Base-by-base conservation (phyloP, 139 green algal species). In the Pedinophyceae sp. region DNA sequence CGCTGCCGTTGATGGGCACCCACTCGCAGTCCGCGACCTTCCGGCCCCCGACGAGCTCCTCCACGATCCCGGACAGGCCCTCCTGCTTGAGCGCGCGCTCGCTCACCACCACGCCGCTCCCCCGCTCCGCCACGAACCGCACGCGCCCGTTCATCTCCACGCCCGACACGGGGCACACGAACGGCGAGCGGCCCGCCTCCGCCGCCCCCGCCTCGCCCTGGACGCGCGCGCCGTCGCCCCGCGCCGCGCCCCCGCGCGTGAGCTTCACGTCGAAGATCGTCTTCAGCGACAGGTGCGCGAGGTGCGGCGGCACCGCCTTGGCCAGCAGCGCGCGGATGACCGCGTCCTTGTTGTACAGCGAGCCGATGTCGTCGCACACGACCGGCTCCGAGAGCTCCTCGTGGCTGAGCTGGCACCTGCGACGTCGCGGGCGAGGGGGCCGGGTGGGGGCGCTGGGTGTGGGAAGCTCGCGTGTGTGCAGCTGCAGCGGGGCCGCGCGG, bases 71-170 rank as follows among this genome's bases (percentile, higher is more conserved):
- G 27, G 29, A 23, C 20, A 51, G 19, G 46, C 27, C 13, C 20
- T 76, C 72, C 67, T 89, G 73, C 47, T 83, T 87, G 0, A 91
- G 13, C 15, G 81, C 83, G n/a, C 68, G 66, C 58, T 94, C 80
- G 51, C 72, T 85, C n/a, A 94, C 41, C 16, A 88, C 76, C 10
- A 67, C 60, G 0, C 83, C 83, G 1, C 27, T 73, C n/a, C 54
- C 54, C 17, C 57, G 40, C 49, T 82, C 51, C 15, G 79, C 58
- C 2, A 68, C 38, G 47, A 84, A 84, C 17, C 61, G 60, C 54
- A 52, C 68, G 50, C 77, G 75, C 4, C 83, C 81, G 27, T 85
- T 90, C 3, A 86, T 39, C 24, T 69, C 41, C 23, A 62, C 22
- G 2, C 76, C 79, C 2, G 72, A 85, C 18, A 90, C 50, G 4